A percentile compares a stretch with the other conserved stretches of the same genome.
These are phyloP conservation scores for Oemleria cerasiformis DNA, from an alignment of 306 rosid genomes.

Conservation along the genomic window DNA sequence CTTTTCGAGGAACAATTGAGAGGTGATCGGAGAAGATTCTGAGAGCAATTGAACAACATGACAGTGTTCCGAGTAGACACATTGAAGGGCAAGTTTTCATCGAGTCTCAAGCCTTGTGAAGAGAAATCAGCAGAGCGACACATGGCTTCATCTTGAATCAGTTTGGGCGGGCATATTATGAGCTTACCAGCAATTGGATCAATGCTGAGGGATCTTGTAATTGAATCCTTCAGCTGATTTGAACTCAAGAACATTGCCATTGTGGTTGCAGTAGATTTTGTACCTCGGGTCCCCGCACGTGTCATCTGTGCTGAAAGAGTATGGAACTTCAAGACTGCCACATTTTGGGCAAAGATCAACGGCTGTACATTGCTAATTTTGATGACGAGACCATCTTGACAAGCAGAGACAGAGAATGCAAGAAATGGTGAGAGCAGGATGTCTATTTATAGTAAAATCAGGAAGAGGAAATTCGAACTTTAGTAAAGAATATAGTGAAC, in stretches of 20 bases:
- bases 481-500: too few species aligned
- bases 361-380: slow-evolving; percentile 24
- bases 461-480: background rate
- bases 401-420: slow-evolving; percentile 10
- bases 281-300: slow-evolving; percentile 65
- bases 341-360: slow-evolving; percentile 52
- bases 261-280: slow-evolving; percentile 50
- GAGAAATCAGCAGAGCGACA: slow-evolving; percentile 67
- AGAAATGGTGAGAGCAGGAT: slow-evolving; percentile 12
- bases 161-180: slow-evolving; percentile 53
- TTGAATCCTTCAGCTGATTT: slow-evolving; percentile 48
- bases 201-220: slow-evolving; percentile 69
- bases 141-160: slow-evolving; percentile 6
- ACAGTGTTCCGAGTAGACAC: slow-evolving; percentile 71
- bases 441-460: slow-evolving; percentile 28
- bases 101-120: slow-evolving; percentile 49
- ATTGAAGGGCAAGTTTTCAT: slow-evolving; percentile 65
- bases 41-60: slow-evolving; percentile 61
- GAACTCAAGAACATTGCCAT: slow-evolving; percentile 49
- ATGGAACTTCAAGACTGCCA: slow-evolving; percentile 61
- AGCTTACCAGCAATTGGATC: slow-evolving; percentile 41
- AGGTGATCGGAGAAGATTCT: slow-evolving; percentile 55
- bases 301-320: slow-evolving; percentile 66
- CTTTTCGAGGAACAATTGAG: slow-evolving; percentile 68
- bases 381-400: slow-evolving; percentile 22